Evolutionary conservation across 768 basidiomycete species (phyloP).

Genomic region (Boletus subcaerulescens): DNA sequence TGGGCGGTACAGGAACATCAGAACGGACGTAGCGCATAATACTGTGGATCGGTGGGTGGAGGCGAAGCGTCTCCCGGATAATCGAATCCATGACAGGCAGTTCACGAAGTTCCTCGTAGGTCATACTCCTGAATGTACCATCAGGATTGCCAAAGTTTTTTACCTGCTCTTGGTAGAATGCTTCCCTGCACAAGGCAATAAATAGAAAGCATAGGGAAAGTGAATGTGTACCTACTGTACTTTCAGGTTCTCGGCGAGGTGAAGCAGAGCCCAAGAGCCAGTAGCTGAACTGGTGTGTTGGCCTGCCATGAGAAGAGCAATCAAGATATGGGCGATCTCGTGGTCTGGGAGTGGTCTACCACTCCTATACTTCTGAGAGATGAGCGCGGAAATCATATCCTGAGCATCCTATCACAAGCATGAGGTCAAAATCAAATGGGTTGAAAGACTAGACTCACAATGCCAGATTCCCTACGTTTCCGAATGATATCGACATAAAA

Average conservation of each 20-base stretch:
- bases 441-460: constrained; percentile 30
- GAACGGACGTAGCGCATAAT: constrained; percentile 91
- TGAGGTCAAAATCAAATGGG: not conserved
- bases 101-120: constrained; percentile 81
- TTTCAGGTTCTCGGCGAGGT: constrained; percentile 73
- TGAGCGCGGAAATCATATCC: constrained; percentile 91
- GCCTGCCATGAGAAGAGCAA: constrained; percentile 98
- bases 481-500: constrained; percentile 89
- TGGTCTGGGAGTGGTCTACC: constrained; percentile 78
- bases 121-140: constrained; percentile 74
- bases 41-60: constrained; percentile 95
- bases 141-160: constrained; percentile 75
- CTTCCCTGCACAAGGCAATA: constrained; percentile 49
- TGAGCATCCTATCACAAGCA: constrained; percentile 54
- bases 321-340: constrained; percentile 98
- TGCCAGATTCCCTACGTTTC: constrained; percentile 55
- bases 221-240: constrained; percentile 55
- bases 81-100: constrained; percentile 83
- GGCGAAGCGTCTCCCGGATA: constrained; percentile 90
- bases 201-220: not conserved
- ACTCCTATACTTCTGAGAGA: constrained; percentile 78
- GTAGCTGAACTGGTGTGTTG: constrained; percentile 97
- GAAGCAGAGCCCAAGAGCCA: constrained; percentile 86
- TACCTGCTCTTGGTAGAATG: constrained; percentile 88
- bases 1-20: constrained; percentile 77